Conservation (phyloP, 129 eudicot genomes). For the Rutidosis leptorrhynchoides region DNA sequence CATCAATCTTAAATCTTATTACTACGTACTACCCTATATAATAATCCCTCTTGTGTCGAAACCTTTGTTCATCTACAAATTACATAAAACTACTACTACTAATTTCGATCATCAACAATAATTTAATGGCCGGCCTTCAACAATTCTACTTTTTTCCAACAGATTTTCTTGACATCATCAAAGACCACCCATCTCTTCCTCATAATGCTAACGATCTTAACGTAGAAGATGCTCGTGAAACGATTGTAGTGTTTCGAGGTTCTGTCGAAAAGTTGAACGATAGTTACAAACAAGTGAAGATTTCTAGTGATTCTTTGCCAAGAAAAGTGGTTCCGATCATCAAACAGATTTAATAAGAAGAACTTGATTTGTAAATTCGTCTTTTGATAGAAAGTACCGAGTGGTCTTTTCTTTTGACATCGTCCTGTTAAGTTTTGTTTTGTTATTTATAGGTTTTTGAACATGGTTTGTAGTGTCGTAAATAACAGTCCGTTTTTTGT, state of each 20-base stretch:
- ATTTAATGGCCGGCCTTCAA: slow-evolving; percentile 36
- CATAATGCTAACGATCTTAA: neutral
- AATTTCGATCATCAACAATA: neutral
- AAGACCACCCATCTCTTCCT: slow-evolving; percentile 20
- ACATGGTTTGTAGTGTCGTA: neutral
- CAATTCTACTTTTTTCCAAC: slow-evolving; percentile 41
- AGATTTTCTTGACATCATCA: slow-evolving; percentile 34
- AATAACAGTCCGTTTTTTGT: neutral
- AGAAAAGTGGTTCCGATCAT: slow-evolving; percentile 18
- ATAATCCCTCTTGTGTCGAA: slow-evolving; percentile 1
- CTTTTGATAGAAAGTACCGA: neutral
- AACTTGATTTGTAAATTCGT: neutral
- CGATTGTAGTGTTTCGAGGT: neutral
- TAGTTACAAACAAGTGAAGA: slow-evolving; percentile 23
- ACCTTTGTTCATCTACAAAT: neutral
- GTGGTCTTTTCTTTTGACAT: neutral
- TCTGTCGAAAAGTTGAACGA: slow-evolving; percentile 15
- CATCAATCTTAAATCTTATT: too few species aligned
- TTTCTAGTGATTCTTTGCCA: slow-evolving; percentile 25
- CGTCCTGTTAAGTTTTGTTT: neutral
- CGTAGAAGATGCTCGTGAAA: neutral
- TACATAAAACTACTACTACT: neutral
- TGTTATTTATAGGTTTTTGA: neutral
- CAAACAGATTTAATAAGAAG: slow-evolving; percentile 9
- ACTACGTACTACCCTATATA: too few species aligned